Evolutionary conservation across 768 basidiomycete genomes (phyloP), one percentile per base, ranked within the genome.

Genomic region (Pluteus cervinus): DNA sequence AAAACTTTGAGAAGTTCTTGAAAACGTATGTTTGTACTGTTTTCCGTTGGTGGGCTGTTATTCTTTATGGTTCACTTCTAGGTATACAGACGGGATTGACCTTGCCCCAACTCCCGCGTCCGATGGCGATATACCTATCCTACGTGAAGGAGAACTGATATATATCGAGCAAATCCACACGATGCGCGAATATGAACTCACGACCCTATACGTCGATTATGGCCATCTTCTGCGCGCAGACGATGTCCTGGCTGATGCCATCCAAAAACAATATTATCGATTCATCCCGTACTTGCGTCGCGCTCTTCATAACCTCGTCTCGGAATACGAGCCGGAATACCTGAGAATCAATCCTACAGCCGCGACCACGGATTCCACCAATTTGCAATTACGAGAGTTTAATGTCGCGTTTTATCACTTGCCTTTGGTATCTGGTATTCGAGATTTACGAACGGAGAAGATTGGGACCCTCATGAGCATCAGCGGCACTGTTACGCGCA

Each of bases 191-290:
- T 92, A 87, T 56, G 86, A 92, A 54, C 71, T 96, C 37, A 89
- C 90, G 7, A 98, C 94, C 0, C 82, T 99, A 54, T 99, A 97
- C 54, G 84, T 99, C 60, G 93, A 98, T 66, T 98, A 85, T 43
- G 76, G 79, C 7, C 92, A 99, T 56, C 72, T 98, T 24, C 74
- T 96, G 18, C 79, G 85, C 54, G 75, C 81, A 37, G 93, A 98
- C 56, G 92, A 96, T 45, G 83, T 92, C 4, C 82, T 98, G 14
- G 93, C 94, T 1, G 79, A 87, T 46, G 94, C 94, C 2, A 89
- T 99, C 42, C 82, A 86, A 47, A 86, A 80, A 44, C 90, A 96
- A 55, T 98, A 99, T 56, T 98, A 98, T 56, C 81, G 96, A 52
- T 98, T 98, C 62, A 67, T 98, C 2, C 94, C 94, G 0, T 99